A percentile compares a stretch with the other conserved stretches of the same genome.
phyloP scores from a whole-genome alignment of 2,329 filamentous ascomycete genomes.

The Aspergillus quadrilineatus region DNA sequence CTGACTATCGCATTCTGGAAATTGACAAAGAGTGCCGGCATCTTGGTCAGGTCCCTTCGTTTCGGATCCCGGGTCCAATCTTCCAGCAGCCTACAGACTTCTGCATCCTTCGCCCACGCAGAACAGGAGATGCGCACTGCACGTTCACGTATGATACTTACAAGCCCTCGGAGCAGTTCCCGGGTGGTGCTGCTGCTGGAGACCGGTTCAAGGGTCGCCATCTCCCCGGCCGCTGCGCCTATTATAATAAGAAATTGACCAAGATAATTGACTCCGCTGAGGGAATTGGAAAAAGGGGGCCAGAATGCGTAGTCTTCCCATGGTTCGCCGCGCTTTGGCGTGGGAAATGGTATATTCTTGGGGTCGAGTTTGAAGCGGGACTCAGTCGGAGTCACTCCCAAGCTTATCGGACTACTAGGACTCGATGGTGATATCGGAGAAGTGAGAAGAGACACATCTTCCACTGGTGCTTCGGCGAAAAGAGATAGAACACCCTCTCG shows the following conservation, averaged over 20 bases:
- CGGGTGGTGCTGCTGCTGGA: conserved; percentile 56
- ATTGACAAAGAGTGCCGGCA: conserved; percentile 81
- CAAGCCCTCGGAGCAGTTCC: conserved; percentile 72
- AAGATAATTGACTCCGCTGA: conserved; percentile 89
- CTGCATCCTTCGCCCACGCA: conserved; percentile 90
- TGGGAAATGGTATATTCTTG: conserved; percentile 72
- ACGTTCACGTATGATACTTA: conserved; percentile 77
- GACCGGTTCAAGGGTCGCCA: conserved; percentile 72
- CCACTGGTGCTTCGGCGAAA: conserved; percentile 82
- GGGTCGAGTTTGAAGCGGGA: conserved; percentile 78
- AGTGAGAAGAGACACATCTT: conserved; percentile 84
- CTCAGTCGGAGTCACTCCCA: conserved; percentile 58
- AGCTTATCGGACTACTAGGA: conserved; percentile 63
- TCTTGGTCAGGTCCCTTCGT: conserved; percentile 80
- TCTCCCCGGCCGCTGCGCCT: conserved; percentile 81
- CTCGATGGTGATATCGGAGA: conserved; percentile 70
- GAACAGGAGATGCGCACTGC: conserved; percentile 82
- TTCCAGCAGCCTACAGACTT: conserved; percentile 87
- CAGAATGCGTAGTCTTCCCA: conserved; percentile 97
- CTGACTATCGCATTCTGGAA: conserved; percentile 80
- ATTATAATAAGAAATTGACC: conserved; percentile 77
- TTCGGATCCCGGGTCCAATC: conserved; percentile 87
- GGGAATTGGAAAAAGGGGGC: conserved; percentile 87
- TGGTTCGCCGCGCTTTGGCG: conserved; percentile 73
- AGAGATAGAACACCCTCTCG: conserved; percentile 77